phyloP scores from a whole-genome alignment of 2,329 filamentous ascomycete species.

The Cryoendolithus antarcticus region DNA sequence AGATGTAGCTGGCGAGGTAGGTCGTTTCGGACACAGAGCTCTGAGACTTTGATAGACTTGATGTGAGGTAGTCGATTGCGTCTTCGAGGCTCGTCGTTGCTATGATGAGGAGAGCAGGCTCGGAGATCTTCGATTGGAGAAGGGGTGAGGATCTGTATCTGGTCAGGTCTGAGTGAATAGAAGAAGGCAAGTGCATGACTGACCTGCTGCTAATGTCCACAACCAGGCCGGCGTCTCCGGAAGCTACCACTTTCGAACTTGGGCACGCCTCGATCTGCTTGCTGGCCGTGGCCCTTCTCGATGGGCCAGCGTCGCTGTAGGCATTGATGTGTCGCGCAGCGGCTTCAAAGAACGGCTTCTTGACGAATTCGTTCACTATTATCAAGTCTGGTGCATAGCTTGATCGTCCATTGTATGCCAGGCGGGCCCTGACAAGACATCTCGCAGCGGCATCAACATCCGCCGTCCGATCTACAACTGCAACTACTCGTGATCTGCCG shows the following conservation, averaged over 20 bases:
- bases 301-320: neutral
- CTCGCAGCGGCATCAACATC: conserved; percentile 42
- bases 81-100: conserved; percentile 41
- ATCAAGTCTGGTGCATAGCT: conserved; percentile 51
- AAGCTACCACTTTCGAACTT: conserved; percentile 2
- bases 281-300: neutral
- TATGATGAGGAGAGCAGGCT: conserved; percentile 34
- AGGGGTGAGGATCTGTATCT: conserved; percentile 11
- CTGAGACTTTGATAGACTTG: conserved; percentile 12
- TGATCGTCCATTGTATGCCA: conserved; percentile 43
- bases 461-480: conserved; percentile 49
- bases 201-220: conserved; percentile 7
- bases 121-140: conserved; percentile 25
- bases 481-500: conserved; percentile 30
- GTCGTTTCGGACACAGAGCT: conserved; percentile 15
- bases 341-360: conserved; percentile 42
- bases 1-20: conserved; percentile 40
- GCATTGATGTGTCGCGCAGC: conserved; percentile 15
- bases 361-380: conserved; percentile 51
- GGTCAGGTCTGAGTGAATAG: conserved; percentile 14
- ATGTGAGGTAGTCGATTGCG: conserved; percentile 36
- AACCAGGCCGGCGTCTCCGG: conserved; percentile 7
- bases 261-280: conserved; percentile 2
- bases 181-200: conserved; percentile 13
- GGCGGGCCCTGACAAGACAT: conserved; percentile 41